Base-by-base conservation (phyloP, 108 stramenopile species). In the Halocafeteria seosinensis region DNA sequence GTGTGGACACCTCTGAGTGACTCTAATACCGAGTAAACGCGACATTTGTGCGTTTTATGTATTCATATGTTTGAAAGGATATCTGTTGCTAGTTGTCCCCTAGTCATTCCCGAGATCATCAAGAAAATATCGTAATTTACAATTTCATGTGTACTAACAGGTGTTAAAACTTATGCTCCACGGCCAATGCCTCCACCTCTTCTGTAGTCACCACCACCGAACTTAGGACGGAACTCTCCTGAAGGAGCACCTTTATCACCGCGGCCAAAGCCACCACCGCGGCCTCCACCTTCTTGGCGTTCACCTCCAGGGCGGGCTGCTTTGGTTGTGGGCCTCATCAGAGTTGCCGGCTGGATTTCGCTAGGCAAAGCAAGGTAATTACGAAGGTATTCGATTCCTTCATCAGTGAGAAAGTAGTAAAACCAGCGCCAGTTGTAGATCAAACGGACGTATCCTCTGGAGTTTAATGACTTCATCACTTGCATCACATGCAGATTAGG, bases 341-440 rank as follows among this genome's bases (percentile, higher is more conserved):
- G 91, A 26, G 94, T 95, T 38, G 77, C 80, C 38, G 94, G 94
- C 27, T 91, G 89, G 79, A 92, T 89, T 78, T 93, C 92, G 51
- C 85, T 81, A 50, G 94, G 92, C 34, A 95, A 75, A 38, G 82
- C 87, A 32, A 95, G 74, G 82, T 91, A 93, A 42, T 76, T 69
- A 21, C 94, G 82, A 13, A 95, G 81, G 85, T 92, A 95, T 57
- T 88, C 91, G 72, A 95, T 88, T 52, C 94, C 94, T 71, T 88
- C 92, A 51, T 76, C 80, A 28, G 90, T 92, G 59, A 95, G 81
- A 83, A 90, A 93, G 80, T 85, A 90, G 88, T 95, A 95, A 71
- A 81, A 79, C 84, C 90, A 88, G 71, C 91, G 94, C 94, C 94
- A 95, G 60, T 78, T 85, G 86, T 90, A 95, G 63, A 92, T 95